These are phyloP conservation scores for Fabrea salina DNA, from an alignment of 169 alveolate species.

Conservation along the genomic window DNA sequence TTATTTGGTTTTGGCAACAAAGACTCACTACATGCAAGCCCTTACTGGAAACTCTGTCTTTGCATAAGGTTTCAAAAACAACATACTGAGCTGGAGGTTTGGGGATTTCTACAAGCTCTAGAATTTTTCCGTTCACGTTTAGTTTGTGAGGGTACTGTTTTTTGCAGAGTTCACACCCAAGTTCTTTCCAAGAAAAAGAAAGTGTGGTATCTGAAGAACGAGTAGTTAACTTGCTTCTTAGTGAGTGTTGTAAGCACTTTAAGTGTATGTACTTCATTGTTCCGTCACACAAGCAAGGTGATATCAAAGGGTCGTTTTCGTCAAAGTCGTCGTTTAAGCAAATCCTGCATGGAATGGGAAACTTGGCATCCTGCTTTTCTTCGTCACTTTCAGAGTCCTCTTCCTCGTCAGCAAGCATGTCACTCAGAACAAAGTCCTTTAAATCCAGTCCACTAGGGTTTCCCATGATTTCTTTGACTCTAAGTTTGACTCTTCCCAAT, in stretches of 20 bases:
- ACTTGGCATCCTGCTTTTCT: not conserved
- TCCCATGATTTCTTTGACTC: conserved; percentile 59
- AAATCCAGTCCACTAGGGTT: not conserved
- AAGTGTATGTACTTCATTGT: conserved; percentile 93
- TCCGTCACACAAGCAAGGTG: conserved; percentile 97
- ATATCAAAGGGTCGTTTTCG: conserved; percentile 87
- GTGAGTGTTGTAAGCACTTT: conserved; percentile 91
- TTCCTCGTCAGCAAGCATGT: not conserved
- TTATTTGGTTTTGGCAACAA: conserved; percentile 47
- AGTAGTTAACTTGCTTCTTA: conserved; percentile 80
- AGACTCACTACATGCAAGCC: conserved; percentile 80
- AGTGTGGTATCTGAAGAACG: conserved; percentile 52
- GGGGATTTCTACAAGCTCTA: conserved; percentile 83
- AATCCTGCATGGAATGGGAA: conserved; percentile 77
- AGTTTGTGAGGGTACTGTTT: conserved; percentile 80
- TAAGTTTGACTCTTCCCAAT: conserved; percentile 57
- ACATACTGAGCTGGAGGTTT: conserved; percentile 25
- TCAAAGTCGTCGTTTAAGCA: conserved; percentile 81
- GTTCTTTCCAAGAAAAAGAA: conserved; percentile 83
- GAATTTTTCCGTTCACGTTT: conserved; percentile 56
- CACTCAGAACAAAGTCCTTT: not conserved
- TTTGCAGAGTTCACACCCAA: conserved; percentile 94
- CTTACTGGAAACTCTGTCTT: conserved; percentile 40
- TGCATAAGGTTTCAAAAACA: not conserved
- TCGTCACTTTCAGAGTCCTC: not conserved